Base-by-base conservation (phyloP, 768 basidiomycete species). In the Nidularia sp. region DNA sequence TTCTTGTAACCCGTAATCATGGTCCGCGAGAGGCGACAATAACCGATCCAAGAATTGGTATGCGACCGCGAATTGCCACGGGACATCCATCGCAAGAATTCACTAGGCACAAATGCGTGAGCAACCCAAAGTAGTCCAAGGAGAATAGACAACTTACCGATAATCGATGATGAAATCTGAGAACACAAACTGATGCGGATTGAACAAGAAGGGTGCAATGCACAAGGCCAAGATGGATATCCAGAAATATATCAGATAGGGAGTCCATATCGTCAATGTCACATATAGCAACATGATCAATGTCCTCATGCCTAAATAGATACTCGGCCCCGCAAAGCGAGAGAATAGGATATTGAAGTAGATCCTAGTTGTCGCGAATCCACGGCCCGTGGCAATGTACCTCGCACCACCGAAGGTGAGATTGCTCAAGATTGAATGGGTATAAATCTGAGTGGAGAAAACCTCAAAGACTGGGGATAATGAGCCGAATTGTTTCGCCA, bases 1-100 rank as follows among this genome's bases (percentile, higher is more conserved):
- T 90, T 92, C 82, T 98, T 98, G 84, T 94, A 99, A n/a, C 97
- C 97, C 13, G 97, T 99, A 65, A 99, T 96, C 83, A 93, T 89
- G 13, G 97, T 99, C 48, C 97, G 80, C n/a, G 93, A 93, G 45
- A 99, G 76, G 49, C 97, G 91, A 67, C 97, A 99, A 70, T 98
- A 99, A 0, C 97, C 96, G 58, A 98, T 96, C 97, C 97, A 99
- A 4, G 96, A 97, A 68, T 98, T 99, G 61, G 83, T 90, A 69
- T 99, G 97, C 18, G 93, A 93, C 33, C 94, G 81, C 36, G 97
- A 98, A 74, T 99, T 99, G 50, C 97, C 97, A 48, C 97, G 84
- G 34, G 87, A 95, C 95, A 99, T 98, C 97, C 97, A 99, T 56
- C 97, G 83, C 57, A 99, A 73, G 74, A 94, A 98, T 73, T 98